These are phyloP conservation scores for Anastatica hierochuntica DNA, from an alignment of 345 rosid genomes.

Conservation along the genomic window DNA sequence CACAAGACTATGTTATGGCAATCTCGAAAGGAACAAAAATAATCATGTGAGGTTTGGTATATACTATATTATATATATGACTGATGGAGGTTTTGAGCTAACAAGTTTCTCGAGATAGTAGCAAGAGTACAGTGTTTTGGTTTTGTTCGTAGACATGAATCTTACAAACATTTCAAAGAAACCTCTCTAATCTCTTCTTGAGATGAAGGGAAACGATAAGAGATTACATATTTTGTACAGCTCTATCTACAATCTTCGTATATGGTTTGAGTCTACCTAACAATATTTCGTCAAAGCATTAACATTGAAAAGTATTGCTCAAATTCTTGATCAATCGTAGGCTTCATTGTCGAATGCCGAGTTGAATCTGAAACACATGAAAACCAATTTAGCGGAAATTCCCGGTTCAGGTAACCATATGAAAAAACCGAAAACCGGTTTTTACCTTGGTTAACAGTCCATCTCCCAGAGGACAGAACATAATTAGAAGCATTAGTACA, in stretches of 20 bases:
- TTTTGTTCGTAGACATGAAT: background rate
- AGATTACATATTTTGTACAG: constrained; percentile 1
- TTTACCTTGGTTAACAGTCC: constrained; percentile 56
- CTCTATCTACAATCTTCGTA: constrained; percentile 13
- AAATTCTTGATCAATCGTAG: constrained; percentile 88
- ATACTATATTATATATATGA: no score
- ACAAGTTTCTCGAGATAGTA: no score
- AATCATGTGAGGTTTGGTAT: no score
- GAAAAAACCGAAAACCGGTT: background rate
- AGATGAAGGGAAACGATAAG: constrained; percentile 10
- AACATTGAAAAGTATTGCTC: constrained; percentile 79
- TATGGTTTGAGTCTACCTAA: constrained; percentile 1
- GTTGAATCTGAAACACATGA: constrained; percentile 35
- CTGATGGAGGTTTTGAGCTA: no score
- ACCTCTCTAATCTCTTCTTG: constrained; percentile 10
- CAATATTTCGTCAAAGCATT: constrained; percentile 43
- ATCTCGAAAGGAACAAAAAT: no score
- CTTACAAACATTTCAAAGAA: constrained; percentile 10
- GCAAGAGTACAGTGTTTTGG: background rate
- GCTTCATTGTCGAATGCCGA: constrained; percentile 34
- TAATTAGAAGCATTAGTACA: constrained; percentile 24
- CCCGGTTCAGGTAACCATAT: background rate
- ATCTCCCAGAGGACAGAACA: constrained; percentile 65
- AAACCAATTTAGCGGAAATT: background rate
- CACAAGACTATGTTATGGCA: no score